phyloP scores from a whole-genome alignment of 805 yeast species.

The Schwanniomyces sp. region DNA sequence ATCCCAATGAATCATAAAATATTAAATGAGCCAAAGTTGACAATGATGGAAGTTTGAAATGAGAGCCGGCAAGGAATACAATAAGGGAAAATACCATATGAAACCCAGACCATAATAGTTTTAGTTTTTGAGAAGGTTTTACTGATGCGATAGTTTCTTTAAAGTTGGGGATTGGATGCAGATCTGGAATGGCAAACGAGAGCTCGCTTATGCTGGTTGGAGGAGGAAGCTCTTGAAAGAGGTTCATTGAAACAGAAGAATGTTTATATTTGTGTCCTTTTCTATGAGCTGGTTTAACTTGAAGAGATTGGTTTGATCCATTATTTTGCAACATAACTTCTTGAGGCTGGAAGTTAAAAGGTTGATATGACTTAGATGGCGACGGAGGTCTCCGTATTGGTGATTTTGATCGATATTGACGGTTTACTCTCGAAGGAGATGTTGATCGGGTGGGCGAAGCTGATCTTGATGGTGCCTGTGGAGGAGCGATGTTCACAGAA shows the following conservation, averaged over 20 bases:
- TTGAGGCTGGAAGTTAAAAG: constrained; percentile 68
- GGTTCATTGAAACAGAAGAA: constrained; percentile 93
- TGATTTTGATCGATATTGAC: constrained; percentile 30
- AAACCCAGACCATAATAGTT: constrained; percentile 55
- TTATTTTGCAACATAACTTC: constrained; percentile 34
- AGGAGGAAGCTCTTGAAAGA: constrained; percentile 87
- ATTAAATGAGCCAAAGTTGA: constrained; percentile 83
- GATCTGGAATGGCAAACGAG: constrained; percentile 59
- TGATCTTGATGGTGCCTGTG: constrained; percentile 17
- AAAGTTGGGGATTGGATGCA: constrained; percentile 71
- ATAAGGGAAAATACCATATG: constrained; percentile 57
- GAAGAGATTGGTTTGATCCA: constrained; percentile 21
- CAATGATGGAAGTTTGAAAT: constrained; percentile 56
- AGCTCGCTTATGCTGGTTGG: constrained; percentile 43
- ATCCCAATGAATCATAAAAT: constrained; percentile 83
- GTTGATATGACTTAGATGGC: constrained; percentile 33
- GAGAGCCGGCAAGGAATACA: constrained; percentile 61
- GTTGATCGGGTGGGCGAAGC: constrained; percentile 28
- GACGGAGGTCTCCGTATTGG: constrained; percentile 16
- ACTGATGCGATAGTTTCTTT: constrained; percentile 64
- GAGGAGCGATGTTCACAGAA: constrained; percentile 14
- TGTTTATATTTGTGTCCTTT: constrained; percentile 95
- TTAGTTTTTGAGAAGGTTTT: constrained; percentile 54
- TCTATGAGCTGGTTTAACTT: constrained; percentile 64
- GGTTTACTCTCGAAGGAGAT: constrained; percentile 25